Percentiles rank a stretch among this genome's conserved stretches.
Conservation (phyloP, 2,329 filamentous ascomycete species). For the Fragosphaeria purpurea region DNA sequence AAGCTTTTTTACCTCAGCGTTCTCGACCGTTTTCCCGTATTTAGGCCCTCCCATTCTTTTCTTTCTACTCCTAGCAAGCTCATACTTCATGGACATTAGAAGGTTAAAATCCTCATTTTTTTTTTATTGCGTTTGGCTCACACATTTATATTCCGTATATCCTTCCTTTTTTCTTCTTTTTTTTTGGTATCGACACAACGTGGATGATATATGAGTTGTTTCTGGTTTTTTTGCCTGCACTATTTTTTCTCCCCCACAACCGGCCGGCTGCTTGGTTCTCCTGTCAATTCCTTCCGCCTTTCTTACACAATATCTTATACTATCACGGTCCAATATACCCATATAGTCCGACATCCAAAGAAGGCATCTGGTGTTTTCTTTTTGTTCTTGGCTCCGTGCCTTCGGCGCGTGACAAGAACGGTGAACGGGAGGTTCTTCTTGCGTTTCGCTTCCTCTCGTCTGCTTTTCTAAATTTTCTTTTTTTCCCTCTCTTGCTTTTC, state of each 20-base stretch:
- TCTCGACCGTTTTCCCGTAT: background rate
- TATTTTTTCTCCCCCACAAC: background rate
- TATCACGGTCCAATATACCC: constrained; percentile 4
- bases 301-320: background rate
- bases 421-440: background rate
- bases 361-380: background rate
- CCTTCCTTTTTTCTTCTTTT: no score
- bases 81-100: no score
- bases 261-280: background rate
- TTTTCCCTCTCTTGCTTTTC: background rate
- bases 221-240: background rate
- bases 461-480: background rate
- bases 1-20: no score
- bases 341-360: constrained; percentile 3
- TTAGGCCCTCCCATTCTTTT: background rate
- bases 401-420: no score
- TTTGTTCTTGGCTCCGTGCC: background rate
- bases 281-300: background rate
- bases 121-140: no score
- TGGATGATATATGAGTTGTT: background rate
- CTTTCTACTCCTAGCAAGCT: background rate
- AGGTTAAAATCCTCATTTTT: no score
- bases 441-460: background rate
- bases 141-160: no score
- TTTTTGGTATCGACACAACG: no score